Base-by-base conservation (phyloP, 83 land plant species). In the Picea abies region DNA sequence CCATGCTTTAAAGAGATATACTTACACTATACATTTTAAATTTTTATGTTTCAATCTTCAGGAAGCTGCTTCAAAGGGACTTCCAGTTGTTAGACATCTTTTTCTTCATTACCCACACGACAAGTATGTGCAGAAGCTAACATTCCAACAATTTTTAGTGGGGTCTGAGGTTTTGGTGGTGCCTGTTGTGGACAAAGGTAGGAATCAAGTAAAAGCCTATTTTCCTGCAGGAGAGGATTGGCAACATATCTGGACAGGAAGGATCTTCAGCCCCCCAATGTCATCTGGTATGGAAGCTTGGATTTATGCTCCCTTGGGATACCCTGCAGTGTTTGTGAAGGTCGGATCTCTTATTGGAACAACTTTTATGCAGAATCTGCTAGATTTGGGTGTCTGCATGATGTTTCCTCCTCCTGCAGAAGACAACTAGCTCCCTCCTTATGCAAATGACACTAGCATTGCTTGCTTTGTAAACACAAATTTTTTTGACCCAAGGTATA, bases 261-360 rank as follows among this genome's bases (percentile, higher is more conserved):
- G 84, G 35, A 14, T 83, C 47, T 95, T 83, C 70, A 7, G 84
- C 20, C 62, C 49, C 1, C 25, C 44, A 11, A 44, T 16, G 16
- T 11, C 25, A 22, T 32, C 6, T 4, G 98, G 98, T 56, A 81
- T 56, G 80, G 88, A 87, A 66, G 90, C 73, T 37, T 68, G 81
- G 89, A 85, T 96, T 44, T 88, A 93, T 62, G 94, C 99, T 56
- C 91, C 96, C 16, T 72, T 95, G 80, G 98, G 97, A 5, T 88
- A 79, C 69, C 99, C 99, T 56, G 99, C 99, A 19, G 85, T 96
- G 1, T 96, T 96, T 84, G 91, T 96, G 60, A 96, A 93, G 89
- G 26, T 20, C 58, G 90, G 87, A 3, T 94, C 97, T 25, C 70
- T 17, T 62, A 77, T 90, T 47, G 97, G 97, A 44, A 83, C 85